Conservation (phyloP, 305 asterid genomes). For the Salvia sclarea region DNA sequence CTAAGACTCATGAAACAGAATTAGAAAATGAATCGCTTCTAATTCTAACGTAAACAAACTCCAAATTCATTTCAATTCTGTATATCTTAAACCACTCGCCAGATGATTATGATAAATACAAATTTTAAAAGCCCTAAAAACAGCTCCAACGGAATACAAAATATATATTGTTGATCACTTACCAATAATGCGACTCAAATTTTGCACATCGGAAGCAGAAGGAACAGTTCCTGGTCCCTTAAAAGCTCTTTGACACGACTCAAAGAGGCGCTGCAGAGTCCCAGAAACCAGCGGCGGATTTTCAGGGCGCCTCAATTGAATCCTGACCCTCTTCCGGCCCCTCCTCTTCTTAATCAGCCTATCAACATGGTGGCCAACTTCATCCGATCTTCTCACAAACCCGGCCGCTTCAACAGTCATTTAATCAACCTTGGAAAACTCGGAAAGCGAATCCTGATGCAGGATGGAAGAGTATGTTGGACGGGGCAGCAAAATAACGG, state of each 20-base stretch:
- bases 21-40: not conserved
- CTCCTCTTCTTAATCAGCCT: conserved; percentile 48
- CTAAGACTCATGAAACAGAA: not conserved
- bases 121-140: not conserved
- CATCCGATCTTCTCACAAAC: conserved; percentile 25
- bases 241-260: conserved; percentile 51
- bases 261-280: conserved; percentile 53
- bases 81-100: not conserved
- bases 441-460: not conserved
- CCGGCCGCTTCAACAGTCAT: conserved; percentile 41
- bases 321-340: conserved; percentile 25
- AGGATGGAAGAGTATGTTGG: not conserved
- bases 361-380: conserved; percentile 17
- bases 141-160: not conserved
- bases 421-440: not conserved
- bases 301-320: conserved; percentile 36
- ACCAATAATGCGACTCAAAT: conserved; percentile 60
- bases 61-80: not conserved
- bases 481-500: not conserved
- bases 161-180: not conserved
- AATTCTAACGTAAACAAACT: not conserved
- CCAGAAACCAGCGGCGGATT: conserved; percentile 22
- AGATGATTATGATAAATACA: not conserved
- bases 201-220: conserved; percentile 44
- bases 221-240: conserved; percentile 63